Conservation (phyloP, 2,329 filamentous ascomycete genomes). For the Cladorrhinum sp. region DNA sequence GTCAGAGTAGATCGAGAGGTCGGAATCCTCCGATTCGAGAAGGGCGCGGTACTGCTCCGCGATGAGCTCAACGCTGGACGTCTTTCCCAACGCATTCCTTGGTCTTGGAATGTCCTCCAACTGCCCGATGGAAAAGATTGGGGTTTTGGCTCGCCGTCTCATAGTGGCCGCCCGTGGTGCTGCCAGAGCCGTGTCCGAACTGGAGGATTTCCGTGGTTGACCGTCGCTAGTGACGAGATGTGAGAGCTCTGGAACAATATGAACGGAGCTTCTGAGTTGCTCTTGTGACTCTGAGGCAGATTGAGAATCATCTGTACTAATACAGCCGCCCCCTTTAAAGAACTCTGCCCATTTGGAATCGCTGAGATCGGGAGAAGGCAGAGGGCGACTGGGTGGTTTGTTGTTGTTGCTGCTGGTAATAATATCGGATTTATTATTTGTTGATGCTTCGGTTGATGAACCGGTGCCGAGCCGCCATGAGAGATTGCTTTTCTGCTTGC, state of each 20-base stretch:
- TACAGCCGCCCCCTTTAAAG: conserved; percentile 28
- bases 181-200: conserved; percentile 25
- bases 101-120: conserved; percentile 37
- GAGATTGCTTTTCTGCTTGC: conserved; percentile 23
- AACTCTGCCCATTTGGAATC: conserved; percentile 35
- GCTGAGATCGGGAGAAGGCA: conserved; percentile 33
- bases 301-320: conserved; percentile 23
- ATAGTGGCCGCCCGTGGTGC: conserved; percentile 32
- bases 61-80: conserved; percentile 45
- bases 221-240: conserved; percentile 35
- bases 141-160: conserved; percentile 50
- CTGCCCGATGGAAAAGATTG: conserved; percentile 49
- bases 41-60: conserved; percentile 51
- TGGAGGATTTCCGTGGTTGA: conserved; percentile 19
- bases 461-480: conserved; percentile 17
- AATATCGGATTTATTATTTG: conserved; percentile 14
- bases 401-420: conserved; percentile 3
- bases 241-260: conserved; percentile 34
- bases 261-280: conserved; percentile 9
- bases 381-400: conserved; percentile 19
- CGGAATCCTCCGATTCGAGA: conserved; percentile 42
- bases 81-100: conserved; percentile 30
- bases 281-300: conserved; percentile 20
- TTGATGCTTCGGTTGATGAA: conserved; percentile 18
- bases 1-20: conserved; percentile 35